Conservation (phyloP, 495 filamentous ascomycete genomes). For the Aspergillus carlsbadensis region DNA sequence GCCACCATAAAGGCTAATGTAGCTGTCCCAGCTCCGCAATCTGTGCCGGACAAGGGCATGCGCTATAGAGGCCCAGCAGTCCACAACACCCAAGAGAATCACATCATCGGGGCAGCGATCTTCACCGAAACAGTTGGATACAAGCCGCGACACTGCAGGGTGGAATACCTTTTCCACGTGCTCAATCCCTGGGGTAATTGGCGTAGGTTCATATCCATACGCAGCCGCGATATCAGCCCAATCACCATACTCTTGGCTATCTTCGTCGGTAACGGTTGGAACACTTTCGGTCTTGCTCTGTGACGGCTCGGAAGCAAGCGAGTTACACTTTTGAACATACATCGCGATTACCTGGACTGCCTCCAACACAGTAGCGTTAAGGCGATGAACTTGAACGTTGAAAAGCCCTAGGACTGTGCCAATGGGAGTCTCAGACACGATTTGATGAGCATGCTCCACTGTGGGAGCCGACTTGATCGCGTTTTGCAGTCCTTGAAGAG, state of each 20-base stretch:
- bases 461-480: constrained; percentile 44
- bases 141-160: constrained; percentile 52
- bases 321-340: constrained; percentile 37
- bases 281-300: constrained; percentile 4
- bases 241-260: constrained; percentile 76
- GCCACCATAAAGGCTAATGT: constrained; percentile 52
- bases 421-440: constrained; percentile 38
- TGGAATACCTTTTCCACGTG: constrained; percentile 47
- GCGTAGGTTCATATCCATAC: constrained; percentile 33
- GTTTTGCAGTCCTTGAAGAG: constrained; percentile 49
- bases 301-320: constrained; percentile 11
- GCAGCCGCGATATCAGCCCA: constrained; percentile 57
- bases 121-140: constrained; percentile 69
- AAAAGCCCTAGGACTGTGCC: constrained; percentile 38
- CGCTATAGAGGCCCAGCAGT: constrained; percentile 61
- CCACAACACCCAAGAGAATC: constrained; percentile 53
- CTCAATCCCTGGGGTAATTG: constrained; percentile 25
- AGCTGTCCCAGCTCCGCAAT: constrained; percentile 55
- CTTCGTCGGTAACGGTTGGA: constrained; percentile 46
- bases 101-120: constrained; percentile 58
- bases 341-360: constrained; percentile 36
- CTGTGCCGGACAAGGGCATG: constrained; percentile 46
- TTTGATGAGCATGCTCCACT: constrained; percentile 33
- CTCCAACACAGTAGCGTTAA: constrained; percentile 38
- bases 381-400: constrained; percentile 32